These are phyloP conservation scores for Pezicula carpinea DNA, from an alignment of 2,329 filamentous ascomycete genomes.

Conservation along the genomic window DNA sequence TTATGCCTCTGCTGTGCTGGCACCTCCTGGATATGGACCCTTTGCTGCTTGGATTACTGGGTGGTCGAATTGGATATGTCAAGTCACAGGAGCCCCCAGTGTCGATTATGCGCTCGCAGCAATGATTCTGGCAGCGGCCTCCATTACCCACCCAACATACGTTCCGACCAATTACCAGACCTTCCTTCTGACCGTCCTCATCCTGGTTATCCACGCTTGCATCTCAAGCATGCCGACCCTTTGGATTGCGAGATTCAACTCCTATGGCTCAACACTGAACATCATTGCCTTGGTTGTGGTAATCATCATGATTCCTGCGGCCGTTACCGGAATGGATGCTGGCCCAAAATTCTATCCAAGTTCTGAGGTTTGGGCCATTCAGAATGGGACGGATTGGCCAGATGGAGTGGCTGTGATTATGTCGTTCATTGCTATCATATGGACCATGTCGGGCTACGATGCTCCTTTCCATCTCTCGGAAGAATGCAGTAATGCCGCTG, in stretches of 20 bases:
- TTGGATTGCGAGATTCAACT: constrained; percentile 68
- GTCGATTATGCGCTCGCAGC: constrained; percentile 62
- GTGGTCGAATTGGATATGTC: constrained; percentile 67
- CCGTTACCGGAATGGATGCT: constrained; percentile 37
- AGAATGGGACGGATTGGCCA: constrained; percentile 62
- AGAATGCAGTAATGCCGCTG: constrained; percentile 68
- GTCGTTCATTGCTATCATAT: constrained; percentile 67
- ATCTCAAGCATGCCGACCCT: constrained; percentile 68
- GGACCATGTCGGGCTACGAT: constrained; percentile 66
- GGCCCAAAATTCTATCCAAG: constrained; percentile 54
- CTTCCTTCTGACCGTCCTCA: constrained; percentile 60
- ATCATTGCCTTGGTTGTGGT: constrained; percentile 61
- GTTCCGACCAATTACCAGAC: constrained; percentile 61
- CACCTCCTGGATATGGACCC: constrained; percentile 60
- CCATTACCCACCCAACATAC: constrained; percentile 64
- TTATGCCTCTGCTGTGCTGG: constrained; percentile 68
- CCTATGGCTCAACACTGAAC: constrained; percentile 66
- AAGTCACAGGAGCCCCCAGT: constrained; percentile 61
- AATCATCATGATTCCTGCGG: constrained; percentile 63
- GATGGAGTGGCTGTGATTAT: constrained; percentile 65
- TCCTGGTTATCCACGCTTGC: constrained; percentile 63
- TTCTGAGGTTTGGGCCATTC: constrained; percentile 61
- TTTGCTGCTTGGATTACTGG: constrained; percentile 65
- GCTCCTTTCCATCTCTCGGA: constrained; percentile 69
- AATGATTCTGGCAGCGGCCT: constrained; percentile 68